Evolutionary conservation across 495 filamentous ascomycete genomes (phyloP).

Genomic region (Neurospora terricola): DNA sequence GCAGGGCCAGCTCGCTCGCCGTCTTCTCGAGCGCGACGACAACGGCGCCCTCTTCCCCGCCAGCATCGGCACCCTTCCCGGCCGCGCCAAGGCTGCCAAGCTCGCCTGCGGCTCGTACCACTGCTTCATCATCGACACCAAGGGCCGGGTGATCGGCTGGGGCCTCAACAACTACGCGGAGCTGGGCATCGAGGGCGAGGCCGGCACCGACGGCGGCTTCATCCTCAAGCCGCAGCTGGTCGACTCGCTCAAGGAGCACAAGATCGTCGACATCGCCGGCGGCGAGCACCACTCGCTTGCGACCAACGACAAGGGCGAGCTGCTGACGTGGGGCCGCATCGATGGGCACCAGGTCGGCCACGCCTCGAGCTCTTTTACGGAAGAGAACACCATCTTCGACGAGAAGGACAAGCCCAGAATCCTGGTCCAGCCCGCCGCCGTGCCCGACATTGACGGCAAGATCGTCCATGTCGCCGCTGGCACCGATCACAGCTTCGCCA

Average conservation of each 20-base stretch:
- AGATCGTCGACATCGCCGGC: slow-evolving; percentile 48
- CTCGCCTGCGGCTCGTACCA: slow-evolving; percentile 60
- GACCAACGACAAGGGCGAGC: slow-evolving; percentile 48
- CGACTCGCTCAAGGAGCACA: slow-evolving; percentile 39
- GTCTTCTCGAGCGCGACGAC: slow-evolving; percentile 49
- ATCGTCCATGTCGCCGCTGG: slow-evolving; percentile 37
- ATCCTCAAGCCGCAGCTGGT: slow-evolving; percentile 34
- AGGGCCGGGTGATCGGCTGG: slow-evolving; percentile 69
- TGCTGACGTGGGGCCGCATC: slow-evolving; percentile 60
- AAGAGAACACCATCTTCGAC: slow-evolving; percentile 50
- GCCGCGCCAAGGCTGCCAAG: slow-evolving; percentile 40
- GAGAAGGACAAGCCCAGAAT: slow-evolving; percentile 46
- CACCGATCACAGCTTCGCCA: slow-evolving; percentile 50
- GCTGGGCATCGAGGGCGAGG: slow-evolving; percentile 56
- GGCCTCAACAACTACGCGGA: slow-evolving; percentile 82
- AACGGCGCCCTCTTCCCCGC: slow-evolving; percentile 52
- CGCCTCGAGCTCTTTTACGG: slow-evolving; percentile 30
- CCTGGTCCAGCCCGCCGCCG: slow-evolving; percentile 39
- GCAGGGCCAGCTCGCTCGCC: too few relatives aligned
- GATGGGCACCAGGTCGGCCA: slow-evolving; percentile 57
- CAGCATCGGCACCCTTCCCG: slow-evolving; percentile 54
- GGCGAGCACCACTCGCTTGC: slow-evolving; percentile 61
- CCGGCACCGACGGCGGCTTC: slow-evolving; percentile 53
- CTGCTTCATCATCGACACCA: slow-evolving; percentile 64
- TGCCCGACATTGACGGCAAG: slow-evolving; percentile 15